phyloP scores from a whole-genome alignment of 768 basidiomycete genomes.

The Suillus clintonianus region DNA sequence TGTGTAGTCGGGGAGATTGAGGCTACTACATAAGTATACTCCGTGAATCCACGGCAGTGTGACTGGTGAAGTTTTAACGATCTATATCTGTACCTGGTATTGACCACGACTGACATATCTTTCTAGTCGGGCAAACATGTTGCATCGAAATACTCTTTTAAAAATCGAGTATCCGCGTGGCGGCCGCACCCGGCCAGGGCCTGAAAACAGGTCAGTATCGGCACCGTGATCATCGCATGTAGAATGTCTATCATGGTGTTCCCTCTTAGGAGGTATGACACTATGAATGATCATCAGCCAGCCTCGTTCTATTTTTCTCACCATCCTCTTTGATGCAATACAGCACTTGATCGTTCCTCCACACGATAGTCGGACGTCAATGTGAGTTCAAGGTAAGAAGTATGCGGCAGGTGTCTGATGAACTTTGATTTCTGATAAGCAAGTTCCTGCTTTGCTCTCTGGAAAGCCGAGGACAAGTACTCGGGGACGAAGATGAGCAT shows the following conservation, averaged over 20 bases:
- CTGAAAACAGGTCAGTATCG: conserved; percentile 1
- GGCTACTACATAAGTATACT: too few species aligned
- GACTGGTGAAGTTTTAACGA: too few species aligned
- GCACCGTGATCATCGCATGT: not conserved
- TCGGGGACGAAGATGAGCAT: conserved; percentile 32
- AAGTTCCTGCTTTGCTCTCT: conserved; percentile 64
- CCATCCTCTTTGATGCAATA: too few species aligned
- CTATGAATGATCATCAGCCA: conserved; percentile 76
- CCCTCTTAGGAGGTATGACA: conserved; percentile 58
- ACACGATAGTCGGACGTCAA: conserved; percentile 31
- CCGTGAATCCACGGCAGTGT: too few species aligned
- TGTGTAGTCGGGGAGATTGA: too few species aligned
- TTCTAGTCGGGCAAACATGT: conserved; percentile 56
- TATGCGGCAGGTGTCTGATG: conserved; percentile 73
- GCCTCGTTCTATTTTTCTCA: conserved; percentile 45
- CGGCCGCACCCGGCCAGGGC: conserved; percentile 66
- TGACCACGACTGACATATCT: too few species aligned
- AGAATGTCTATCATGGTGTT: not conserved
- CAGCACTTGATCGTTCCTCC: not conserved
- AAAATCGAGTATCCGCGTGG: conserved; percentile 63
- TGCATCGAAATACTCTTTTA: conserved; percentile 46
- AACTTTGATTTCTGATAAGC: conserved; percentile 53
- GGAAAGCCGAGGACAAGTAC: conserved; percentile 61
- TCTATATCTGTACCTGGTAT: too few species aligned
- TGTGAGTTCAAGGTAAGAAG: conserved; percentile 64